These are phyloP conservation scores for Gynostemma pentaphyllum DNA, from an alignment of 306 rosid species.

Conservation along the genomic window DNA sequence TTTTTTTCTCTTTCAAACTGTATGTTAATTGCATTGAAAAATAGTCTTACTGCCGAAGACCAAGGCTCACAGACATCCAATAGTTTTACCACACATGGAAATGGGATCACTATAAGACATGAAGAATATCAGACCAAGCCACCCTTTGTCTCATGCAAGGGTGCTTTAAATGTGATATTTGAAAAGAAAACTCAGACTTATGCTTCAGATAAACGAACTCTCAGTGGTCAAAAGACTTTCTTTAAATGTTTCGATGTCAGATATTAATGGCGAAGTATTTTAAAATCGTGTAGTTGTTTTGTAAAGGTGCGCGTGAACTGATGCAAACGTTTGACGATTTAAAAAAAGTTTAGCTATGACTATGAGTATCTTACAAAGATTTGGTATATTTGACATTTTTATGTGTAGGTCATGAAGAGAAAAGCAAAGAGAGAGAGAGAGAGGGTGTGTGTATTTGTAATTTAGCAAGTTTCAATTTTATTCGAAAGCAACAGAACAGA, in stretches of 20 bases:
- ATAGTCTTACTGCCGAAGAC: too few relatives aligned
- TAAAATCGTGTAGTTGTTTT: too few relatives aligned
- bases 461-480: background rate
- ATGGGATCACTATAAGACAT: background rate
- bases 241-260: too few relatives aligned
- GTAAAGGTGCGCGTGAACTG: too few relatives aligned
- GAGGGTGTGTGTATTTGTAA: background rate
- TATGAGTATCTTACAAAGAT: background rate
- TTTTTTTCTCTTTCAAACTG: too few relatives aligned
- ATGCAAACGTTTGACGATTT: too few relatives aligned
- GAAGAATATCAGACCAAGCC: background rate
- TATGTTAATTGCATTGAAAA: too few relatives aligned
- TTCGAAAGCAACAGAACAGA: constrained; percentile 5
- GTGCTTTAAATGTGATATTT: background rate
- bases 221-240: too few relatives aligned
- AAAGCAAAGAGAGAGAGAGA: background rate
- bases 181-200: background rate
- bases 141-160: background rate
- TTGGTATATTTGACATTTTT: background rate
- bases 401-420: background rate
- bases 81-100: background rate
- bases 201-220: too few relatives aligned
- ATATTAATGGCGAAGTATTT: too few relatives aligned
- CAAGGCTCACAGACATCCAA: too few relatives aligned
- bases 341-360: too few relatives aligned